Evolutionary conservation across 192 early-diverging fungal genomes (phyloP), one percentile per base, ranked within the genome.

Genomic region (Backusella parvicylindrica): DNA sequence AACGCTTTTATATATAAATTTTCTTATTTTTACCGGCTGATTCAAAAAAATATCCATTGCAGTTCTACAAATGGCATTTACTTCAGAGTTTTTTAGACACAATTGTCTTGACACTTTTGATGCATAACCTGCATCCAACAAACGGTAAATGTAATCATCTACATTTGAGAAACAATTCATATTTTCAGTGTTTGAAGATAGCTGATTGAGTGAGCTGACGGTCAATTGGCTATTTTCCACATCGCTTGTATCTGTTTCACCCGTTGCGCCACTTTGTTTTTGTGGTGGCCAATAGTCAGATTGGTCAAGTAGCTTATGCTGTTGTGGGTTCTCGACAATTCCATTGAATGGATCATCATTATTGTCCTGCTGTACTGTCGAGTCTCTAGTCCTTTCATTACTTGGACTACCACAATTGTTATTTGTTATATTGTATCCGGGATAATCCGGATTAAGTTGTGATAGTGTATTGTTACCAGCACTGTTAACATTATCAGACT

Each of bases 41-140:
- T 91, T 91, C 79, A 98, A 77, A 74, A 97, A 92, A 66, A 98
- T 90, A 73, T 98, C 96, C 40, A 94, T 89, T 16, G 91, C 95
- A 0, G 89, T 79, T n/a, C 93, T 92, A 82, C 96, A 98, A 64
- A 98, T 91, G 32, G 89, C 88, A 33, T 90, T 86, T 76, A 98
- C 92, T 81, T 96, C 95, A 23, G 89, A 88, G 79, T 93, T 96
- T 71, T 93, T 93, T 38, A 98, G 78, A 75, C 93, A 95, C 43
- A 96, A 89, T 33, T 81, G 82, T 78, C 95, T 97, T 33, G 90
- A 85, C 23, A 92, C 86, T 68, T 91, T 91, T 64, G 89, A 88
- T 47, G 87, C 85, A 77, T 92, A 89, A 8, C 95, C 92, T 16
- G 90, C 92, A 12, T 93, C 91, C 23, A 96, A 80, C 11, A 98